Evolutionary conservation across 345 rosid genomes (phyloP).

Genomic region (Euphorbia pulcherrima): DNA sequence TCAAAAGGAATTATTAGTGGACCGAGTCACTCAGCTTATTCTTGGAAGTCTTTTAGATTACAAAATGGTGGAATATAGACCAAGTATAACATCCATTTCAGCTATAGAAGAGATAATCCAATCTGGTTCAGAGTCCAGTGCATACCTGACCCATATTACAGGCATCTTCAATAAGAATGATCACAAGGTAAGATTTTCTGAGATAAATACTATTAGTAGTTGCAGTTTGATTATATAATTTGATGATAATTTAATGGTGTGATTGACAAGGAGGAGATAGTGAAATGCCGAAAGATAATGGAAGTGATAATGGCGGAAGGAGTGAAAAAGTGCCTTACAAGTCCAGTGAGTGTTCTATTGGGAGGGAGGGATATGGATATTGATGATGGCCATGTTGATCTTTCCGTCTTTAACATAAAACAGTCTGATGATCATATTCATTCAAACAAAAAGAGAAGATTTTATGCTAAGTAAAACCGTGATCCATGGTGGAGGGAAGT

Average conservation of each 20-base stretch:
- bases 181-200: conserved; percentile 29
- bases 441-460: conserved; percentile 33
- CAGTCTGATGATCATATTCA: conserved; percentile 15
- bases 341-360: conserved; percentile 54
- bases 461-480: too few relatives aligned
- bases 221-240: background rate
- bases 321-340: conserved; percentile 31
- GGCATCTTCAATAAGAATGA: conserved; percentile 25
- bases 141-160: conserved; percentile 20
- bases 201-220: background rate
- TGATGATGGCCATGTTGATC: conserved; percentile 31
- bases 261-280: conserved; percentile 25
- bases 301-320: conserved; percentile 20
- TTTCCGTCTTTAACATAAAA: conserved; percentile 34
- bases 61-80: conserved; percentile 41
- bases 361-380: conserved; percentile 19
- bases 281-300: conserved; percentile 38
- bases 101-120: conserved; percentile 42
- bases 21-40: conserved; percentile 39
- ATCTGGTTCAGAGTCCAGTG: conserved; percentile 16
- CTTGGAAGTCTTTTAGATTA: conserved; percentile 42
- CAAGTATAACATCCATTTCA: conserved; percentile 48
- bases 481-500: too few relatives aligned
- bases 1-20: conserved; percentile 25
- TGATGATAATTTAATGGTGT: background rate